Base-by-base conservation (phyloP, 2,329 filamentous ascomycete species). In the Blumeriella jaapii region DNA sequence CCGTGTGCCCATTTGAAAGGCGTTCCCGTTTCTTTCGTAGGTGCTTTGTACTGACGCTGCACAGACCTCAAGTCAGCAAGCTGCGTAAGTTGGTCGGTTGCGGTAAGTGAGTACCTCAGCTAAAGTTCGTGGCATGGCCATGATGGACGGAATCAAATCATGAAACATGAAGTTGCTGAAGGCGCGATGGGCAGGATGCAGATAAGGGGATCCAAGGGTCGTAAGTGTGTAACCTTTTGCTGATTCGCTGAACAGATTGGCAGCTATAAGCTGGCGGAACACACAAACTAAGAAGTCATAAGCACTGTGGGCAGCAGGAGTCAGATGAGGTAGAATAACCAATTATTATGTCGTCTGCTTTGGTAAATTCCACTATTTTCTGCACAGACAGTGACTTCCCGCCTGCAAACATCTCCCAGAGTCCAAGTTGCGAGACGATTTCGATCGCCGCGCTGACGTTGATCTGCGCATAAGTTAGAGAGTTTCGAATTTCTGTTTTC, bases 291-390 rank as follows among this genome's bases (percentile, higher is more conserved):
- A 34, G 19, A 7, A 34, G 23, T 17, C 10, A 9, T 31, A 16
- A 12, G 9, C 14, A 4, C 7, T 19, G 5, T 9, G 18, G 34
- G 28, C 25, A 33, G 25, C 19, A 29, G 24, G 11, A 10, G 31
- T 31, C 9, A 32, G 12, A 24, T 12, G 19, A 43, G 28, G 23
- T 9, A 24, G 24, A 25, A 26, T 39, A 25, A 48, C 46, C 40
- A 22, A 49, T 44, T n/a, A 49, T 49, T 9, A 47, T 46, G 19
- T 49, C 44, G 29, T 49, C 44, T 11, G 44, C 44, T 22, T 36
- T 32, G 9, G 44, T 47, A 16, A 32, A 13, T 15, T 41, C 34
- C n/a, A 47, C 31, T 11, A 47, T 38, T 27, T 49, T 34, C 5
- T 40, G 38, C 9, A 47, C 13, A 2, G 42, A 38, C 29, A 49